These are phyloP conservation scores for Phytomonas sp. DNA, from an alignment of 208 protist genomes.

Conservation along the genomic window DNA sequence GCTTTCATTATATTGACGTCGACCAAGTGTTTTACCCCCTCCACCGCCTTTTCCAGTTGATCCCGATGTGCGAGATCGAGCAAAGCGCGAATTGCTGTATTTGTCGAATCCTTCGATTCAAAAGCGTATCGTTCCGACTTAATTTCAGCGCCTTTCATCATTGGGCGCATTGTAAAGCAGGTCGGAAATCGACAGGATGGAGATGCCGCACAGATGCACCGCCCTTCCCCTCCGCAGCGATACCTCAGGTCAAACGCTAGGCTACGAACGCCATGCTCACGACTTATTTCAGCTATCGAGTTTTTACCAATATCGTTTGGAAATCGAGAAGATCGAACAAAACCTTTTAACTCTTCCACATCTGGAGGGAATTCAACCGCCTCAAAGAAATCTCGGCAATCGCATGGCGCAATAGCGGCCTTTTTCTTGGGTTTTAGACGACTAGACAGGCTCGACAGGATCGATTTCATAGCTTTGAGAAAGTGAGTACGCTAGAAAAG, in stretches of 20 bases:
- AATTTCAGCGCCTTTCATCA: constrained; percentile 68
- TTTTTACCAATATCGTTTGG: neutral
- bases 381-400: constrained; percentile 57
- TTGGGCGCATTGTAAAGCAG: constrained; percentile 66
- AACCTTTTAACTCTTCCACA: constrained; percentile 24
- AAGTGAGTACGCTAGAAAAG: constrained; percentile 8
- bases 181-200: constrained; percentile 57
- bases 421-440: constrained; percentile 37
- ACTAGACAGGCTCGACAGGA: constrained; percentile 43
- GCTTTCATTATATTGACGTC: constrained; percentile 25
- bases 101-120: constrained; percentile 54
- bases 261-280: constrained; percentile 28
- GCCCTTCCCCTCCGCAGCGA: constrained; percentile 66
- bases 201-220: constrained; percentile 43
- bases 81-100: constrained; percentile 31
- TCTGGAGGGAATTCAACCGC: constrained; percentile 30
- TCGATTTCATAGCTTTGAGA: constrained; percentile 36
- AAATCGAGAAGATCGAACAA: constrained; percentile 20
- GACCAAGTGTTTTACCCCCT: constrained; percentile 42
- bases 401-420: constrained; percentile 30
- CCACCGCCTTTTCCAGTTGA: constrained; percentile 35
- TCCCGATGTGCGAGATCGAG: constrained; percentile 41
- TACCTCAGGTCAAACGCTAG: constrained; percentile 66
- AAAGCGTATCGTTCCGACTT: constrained; percentile 46
- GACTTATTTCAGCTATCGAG: constrained; percentile 6